These are phyloP conservation scores for Berkeleyomyces basicola DNA, from an alignment of 2,329 filamentous ascomycete species.

Conservation along the genomic window DNA sequence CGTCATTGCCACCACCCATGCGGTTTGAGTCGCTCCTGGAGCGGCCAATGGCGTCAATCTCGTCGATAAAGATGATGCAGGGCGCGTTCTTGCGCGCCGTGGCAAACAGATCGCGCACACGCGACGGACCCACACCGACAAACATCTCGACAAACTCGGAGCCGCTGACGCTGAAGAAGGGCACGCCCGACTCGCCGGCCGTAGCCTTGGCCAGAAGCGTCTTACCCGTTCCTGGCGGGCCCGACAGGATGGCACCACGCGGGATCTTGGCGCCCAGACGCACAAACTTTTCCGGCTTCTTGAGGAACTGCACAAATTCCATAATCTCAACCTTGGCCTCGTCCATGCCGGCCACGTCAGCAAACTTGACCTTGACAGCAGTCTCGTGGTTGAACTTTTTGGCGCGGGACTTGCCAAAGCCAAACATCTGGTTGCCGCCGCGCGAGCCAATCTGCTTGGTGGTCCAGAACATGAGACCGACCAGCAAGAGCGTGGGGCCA, in stretches of 20 bases:
- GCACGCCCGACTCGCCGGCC: slow-evolving; percentile 88
- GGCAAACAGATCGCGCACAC: slow-evolving; percentile 86
- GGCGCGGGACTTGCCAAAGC: slow-evolving; percentile 86
- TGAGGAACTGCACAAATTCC: slow-evolving; percentile 96
- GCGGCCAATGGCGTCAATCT: slow-evolving; percentile 95
- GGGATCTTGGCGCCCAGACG: slow-evolving; percentile 95
- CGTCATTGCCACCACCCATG: slow-evolving; percentile 76
- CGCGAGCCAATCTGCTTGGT: slow-evolving; percentile 57
- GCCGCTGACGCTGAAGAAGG: slow-evolving; percentile 95
- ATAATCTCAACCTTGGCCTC: slow-evolving; percentile 97
- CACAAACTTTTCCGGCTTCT: slow-evolving; percentile 83
- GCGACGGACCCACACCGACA: slow-evolving; percentile 89
- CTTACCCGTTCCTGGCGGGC: slow-evolving; percentile 97
- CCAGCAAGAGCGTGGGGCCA: slow-evolving; percentile 71
- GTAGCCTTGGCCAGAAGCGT: slow-evolving; percentile 94
- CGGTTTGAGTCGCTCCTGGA: slow-evolving; percentile 62
- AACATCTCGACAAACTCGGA: slow-evolving; percentile 99
- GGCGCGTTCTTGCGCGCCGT: slow-evolving; percentile 91
- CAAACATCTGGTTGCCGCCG: slow-evolving; percentile 68
- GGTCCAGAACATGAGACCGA: slow-evolving; percentile 67
- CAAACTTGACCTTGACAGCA: slow-evolving; percentile 90
- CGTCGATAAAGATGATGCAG: slow-evolving; percentile 98
- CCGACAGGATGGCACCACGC: slow-evolving; percentile 86
- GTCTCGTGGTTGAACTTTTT: slow-evolving; percentile 97
- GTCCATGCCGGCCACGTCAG: slow-evolving; percentile 93